Evolutionary conservation across 371 early-diverging fungal species (phyloP).

Genomic region (Apophysomyces sp.): DNA sequence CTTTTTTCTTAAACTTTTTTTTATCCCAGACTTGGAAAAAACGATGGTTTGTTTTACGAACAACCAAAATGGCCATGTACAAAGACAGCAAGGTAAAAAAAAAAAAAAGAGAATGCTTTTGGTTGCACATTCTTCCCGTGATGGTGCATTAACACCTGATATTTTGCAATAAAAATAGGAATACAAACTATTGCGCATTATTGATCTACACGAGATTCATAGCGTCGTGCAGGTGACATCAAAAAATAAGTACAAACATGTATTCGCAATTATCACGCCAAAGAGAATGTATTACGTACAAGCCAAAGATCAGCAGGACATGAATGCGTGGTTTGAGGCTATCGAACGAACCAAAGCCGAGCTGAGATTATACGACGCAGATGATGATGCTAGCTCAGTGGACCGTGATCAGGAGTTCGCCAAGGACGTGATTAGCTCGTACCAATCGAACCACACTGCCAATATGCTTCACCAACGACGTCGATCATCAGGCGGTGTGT

Average conservation of each 20-base stretch:
- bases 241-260: slow-evolving; percentile 61
- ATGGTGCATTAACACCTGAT: neutral
- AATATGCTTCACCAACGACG: slow-evolving; percentile 10
- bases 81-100: slow-evolving; percentile 74
- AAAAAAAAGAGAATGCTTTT: slow-evolving; percentile 7
- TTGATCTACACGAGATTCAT: slow-evolving; percentile 73
- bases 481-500: slow-evolving; percentile 14
- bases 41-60: slow-evolving; percentile 84
- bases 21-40: slow-evolving; percentile 76
- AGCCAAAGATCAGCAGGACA: slow-evolving; percentile 59
- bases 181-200: slow-evolving; percentile 76
- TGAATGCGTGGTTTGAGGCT: slow-evolving; percentile 70
- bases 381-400: slow-evolving; percentile 46
- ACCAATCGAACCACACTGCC: slow-evolving; percentile 31
- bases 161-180: slow-evolving; percentile 44
- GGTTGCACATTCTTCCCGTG: neutral
- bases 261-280: slow-evolving; percentile 78
- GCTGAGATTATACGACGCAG: slow-evolving; percentile 40
- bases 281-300: slow-evolving; percentile 76
- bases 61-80: slow-evolving; percentile 80
- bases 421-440: slow-evolving; percentile 38
- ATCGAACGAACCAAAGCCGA: slow-evolving; percentile 56
- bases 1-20: too few species aligned
- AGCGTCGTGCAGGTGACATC: slow-evolving; percentile 73
- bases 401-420: slow-evolving; percentile 51